Conservation (phyloP, 176 grass and related monocot genomes). For the Leersia perrieri region DNA sequence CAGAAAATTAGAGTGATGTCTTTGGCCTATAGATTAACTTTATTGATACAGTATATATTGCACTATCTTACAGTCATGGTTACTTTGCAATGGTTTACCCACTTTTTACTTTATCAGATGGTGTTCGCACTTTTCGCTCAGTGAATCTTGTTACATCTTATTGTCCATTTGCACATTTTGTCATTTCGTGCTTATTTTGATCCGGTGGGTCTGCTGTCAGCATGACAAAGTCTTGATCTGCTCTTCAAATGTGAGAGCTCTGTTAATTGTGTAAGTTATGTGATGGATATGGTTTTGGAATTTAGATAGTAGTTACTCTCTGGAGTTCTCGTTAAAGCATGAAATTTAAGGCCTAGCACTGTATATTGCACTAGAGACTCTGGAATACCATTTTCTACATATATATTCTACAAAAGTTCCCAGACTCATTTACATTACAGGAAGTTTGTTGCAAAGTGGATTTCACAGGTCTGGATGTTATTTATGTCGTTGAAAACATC, state of each 20-base stretch:
- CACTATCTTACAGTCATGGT: not conserved
- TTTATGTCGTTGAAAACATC: not conserved
- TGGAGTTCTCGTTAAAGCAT: not conserved
- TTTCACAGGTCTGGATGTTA: not conserved
- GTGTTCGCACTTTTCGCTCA: not conserved
- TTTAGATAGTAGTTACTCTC: not conserved
- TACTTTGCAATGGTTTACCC: not conserved
- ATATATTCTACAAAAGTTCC: not conserved
- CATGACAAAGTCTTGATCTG: not conserved
- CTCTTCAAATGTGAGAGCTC: not conserved
- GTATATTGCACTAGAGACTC: not conserved
- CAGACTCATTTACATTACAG: not conserved
- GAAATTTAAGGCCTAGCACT: not conserved
- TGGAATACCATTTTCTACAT: not conserved
- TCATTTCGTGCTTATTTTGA: not conserved
- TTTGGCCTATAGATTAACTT: conserved; percentile 1
- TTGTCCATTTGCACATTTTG: not conserved
- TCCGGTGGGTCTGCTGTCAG: not conserved
- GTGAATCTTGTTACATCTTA: not conserved
- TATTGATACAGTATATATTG: not conserved
- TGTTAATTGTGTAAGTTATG: not conserved
- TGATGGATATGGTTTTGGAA: not conserved
- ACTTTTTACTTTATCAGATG: too few species aligned
- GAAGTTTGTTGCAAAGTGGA: not conserved
- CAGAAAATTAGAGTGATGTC: conserved; percentile 8